Evolutionary conservation across 495 filamentous ascomycete genomes (phyloP), one percentile per base, ranked within the genome.

Genomic region (Talaromyces nanjingensis): DNA sequence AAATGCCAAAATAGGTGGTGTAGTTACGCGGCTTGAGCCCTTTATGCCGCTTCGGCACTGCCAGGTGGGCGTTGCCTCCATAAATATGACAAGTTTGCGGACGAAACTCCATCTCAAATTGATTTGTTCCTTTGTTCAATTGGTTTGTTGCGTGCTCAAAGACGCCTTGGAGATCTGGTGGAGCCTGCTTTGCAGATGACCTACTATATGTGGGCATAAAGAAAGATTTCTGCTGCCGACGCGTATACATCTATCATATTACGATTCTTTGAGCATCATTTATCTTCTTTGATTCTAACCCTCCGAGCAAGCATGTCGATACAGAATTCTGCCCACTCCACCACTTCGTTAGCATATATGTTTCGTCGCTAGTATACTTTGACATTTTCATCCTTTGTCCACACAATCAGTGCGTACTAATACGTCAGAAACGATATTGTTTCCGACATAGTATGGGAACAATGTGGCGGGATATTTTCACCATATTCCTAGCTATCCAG

Each of bases 401-500:
- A 49, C 7, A 22, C 45, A 49, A 5, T 49, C 18, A 20, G 18
- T 49, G 18, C 8, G n/a, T 49, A 49, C n/a, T 20, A n/a, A 7
- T 20, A 18, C 11, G 0, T 49, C 45, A 9, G 18, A 20, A 12
- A 20, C 45, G 20, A 8, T 9, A 49, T 49, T 20, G 6, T 5
- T 8, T 49, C n/a, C 45, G n/a, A 49, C 45, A 49, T 49, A 20
- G 16, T 1, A 49, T 20, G 18, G 11, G 33, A 47, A 49, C 4
- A n/a, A 60, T 60, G 37, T 45, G n/a, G 59, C 33, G 37, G 18
- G 39, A 29, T 27, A 49, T 66, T 8, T 54, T 69, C n/a, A 53
- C 42, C 33, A 33, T 56, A 16, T 64, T 57, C 34, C 65, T 73
- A 22, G 65, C 68, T 12, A 45, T 64, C 22, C 22, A 37, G 7